Evolutionary conservation across 202 grass and related monocot species (phyloP).

Genomic region (Thinopyrum obtusiflorum): DNA sequence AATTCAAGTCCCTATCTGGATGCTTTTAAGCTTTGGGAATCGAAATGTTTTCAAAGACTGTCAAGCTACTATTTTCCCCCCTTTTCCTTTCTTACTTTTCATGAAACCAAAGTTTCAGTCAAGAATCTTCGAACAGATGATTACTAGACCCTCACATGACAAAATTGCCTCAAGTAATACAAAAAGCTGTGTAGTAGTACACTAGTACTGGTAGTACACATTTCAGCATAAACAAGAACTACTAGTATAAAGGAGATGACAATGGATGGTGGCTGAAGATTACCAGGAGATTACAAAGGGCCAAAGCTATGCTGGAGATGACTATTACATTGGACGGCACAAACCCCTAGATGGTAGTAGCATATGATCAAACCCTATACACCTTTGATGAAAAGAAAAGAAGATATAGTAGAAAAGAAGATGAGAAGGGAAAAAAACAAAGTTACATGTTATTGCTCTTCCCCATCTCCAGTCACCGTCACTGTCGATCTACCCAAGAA

Average conservation of each 20-base stretch:
- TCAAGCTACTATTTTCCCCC: neutral
- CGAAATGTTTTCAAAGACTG: constrained; percentile 45
- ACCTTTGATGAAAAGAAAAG: constrained; percentile 36
- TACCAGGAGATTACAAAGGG: constrained; percentile 74
- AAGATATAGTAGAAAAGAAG: neutral
- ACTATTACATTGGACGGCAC: constrained; percentile 47
- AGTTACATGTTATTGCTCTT: constrained; percentile 33
- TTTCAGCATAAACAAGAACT: constrained; percentile 28
- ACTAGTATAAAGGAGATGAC: constrained; percentile 46
- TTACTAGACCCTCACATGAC: constrained; percentile 29
- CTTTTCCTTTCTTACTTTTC: constrained; percentile 30
- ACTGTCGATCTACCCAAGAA: constrained; percentile 18
- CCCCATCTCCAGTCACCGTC: constrained; percentile 14
- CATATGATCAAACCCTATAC: constrained; percentile 71
- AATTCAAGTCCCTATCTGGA: constrained; percentile 15
- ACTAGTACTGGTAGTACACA: constrained; percentile 37
- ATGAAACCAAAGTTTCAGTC: constrained; percentile 44
- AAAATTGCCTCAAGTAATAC: constrained; percentile 50
- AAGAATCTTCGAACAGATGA: constrained; percentile 59
- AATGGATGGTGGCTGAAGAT: constrained; percentile 78
- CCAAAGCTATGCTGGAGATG: constrained; percentile 59
- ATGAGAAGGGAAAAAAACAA: constrained; percentile 21
- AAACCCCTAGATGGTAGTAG: constrained; percentile 35
- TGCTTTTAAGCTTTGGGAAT: constrained; percentile 52
- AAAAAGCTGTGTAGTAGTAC: constrained; percentile 35